phyloP scores from a whole-genome alignment of 768 basidiomycete genomes.

The Boletus rex-veris region DNA sequence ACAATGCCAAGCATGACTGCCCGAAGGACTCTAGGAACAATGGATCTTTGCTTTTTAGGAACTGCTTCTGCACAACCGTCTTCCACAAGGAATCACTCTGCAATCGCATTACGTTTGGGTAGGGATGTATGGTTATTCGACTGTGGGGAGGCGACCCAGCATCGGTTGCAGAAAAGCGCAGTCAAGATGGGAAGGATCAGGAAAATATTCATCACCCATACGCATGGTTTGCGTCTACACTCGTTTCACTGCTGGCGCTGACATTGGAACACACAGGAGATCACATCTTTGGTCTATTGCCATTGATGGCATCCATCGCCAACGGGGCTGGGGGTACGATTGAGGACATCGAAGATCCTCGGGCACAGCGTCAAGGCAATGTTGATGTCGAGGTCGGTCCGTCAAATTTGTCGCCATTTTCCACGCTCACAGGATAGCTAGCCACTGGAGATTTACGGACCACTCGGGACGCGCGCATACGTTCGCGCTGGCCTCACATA shows the following conservation, averaged over 20 bases:
- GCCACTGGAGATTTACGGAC: slow-evolving; percentile 84
- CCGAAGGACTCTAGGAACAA: slow-evolving; percentile 26
- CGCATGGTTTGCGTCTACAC: slow-evolving; percentile 55
- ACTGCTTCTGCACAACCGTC: slow-evolving; percentile 83
- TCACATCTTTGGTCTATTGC: slow-evolving; percentile 75
- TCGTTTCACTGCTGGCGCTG: not conserved
- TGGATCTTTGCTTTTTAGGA: slow-evolving; percentile 73
- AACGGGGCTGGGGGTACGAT: slow-evolving; percentile 72
- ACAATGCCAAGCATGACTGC: slow-evolving; percentile 9
- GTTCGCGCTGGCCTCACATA: slow-evolving; percentile 64
- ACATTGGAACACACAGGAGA: slow-evolving; percentile 49
- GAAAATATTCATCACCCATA: slow-evolving; percentile 87
- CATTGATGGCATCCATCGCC: slow-evolving; percentile 62
- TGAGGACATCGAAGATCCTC: slow-evolving; percentile 58
- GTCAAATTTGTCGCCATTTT: not conserved
- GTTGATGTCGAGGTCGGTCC: slow-evolving; percentile 18
- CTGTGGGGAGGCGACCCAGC: slow-evolving; percentile 82
- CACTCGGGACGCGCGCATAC: slow-evolving; percentile 77
- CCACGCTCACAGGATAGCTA: slow-evolving; percentile 27
- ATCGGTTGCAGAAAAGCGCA: slow-evolving; percentile 65
- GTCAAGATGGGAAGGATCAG: slow-evolving; percentile 78
- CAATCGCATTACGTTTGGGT: slow-evolving; percentile 61
- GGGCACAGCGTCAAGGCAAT: slow-evolving; percentile 29
- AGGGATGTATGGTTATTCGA: slow-evolving; percentile 82
- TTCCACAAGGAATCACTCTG: slow-evolving; percentile 72